Evolutionary conservation across 495 filamentous ascomycete genomes (phyloP).

Genomic region (Hypomontagnella submonticulosa): DNA sequence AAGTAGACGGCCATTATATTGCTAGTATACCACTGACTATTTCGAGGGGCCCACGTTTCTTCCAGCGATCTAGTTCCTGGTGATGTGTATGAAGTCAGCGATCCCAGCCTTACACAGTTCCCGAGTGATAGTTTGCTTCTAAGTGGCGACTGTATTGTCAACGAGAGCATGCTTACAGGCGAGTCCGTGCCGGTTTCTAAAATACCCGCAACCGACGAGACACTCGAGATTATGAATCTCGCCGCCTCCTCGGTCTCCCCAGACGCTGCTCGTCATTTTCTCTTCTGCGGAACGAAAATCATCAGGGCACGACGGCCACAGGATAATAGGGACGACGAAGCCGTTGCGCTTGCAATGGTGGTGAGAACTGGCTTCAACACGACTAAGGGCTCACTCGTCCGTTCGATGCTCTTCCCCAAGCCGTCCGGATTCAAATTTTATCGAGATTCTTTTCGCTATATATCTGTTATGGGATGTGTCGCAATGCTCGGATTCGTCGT

Average conservation of each 20-base stretch:
- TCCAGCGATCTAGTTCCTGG: conserved; percentile 93
- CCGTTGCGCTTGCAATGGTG: conserved; percentile 89
- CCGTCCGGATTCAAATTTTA: conserved; percentile 99
- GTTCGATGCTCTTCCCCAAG: conserved; percentile 99
- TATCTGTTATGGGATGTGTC: conserved; percentile 95
- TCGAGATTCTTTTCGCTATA: conserved; percentile 96
- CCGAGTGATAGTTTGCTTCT: conserved; percentile 93
- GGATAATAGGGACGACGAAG: conserved; percentile 83
- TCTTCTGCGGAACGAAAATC: conserved; percentile 96
- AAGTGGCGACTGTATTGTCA: conserved; percentile 96
- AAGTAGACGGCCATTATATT: conserved; percentile 48
- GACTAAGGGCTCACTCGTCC: conserved; percentile 94
- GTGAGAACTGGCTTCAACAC: conserved; percentile 96
- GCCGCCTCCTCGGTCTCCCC: conserved; percentile 80
- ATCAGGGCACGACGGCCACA: conserved; percentile 90
- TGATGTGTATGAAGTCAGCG: conserved; percentile 96
- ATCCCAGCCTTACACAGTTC: conserved; percentile 92
- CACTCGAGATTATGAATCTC: conserved; percentile 77
- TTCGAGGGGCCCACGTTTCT: conserved; percentile 80
- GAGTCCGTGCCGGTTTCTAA: conserved; percentile 99
- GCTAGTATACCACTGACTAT: conserved; percentile 40
- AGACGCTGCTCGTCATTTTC: conserved; percentile 83
- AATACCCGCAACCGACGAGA: conserved; percentile 82
- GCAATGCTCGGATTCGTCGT: conserved; percentile 87
- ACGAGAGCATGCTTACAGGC: conserved; percentile 99